Evolutionary conservation across 1,284 basidiomycete species (phyloP).

Genomic region (Testicularia cyperi): DNA sequence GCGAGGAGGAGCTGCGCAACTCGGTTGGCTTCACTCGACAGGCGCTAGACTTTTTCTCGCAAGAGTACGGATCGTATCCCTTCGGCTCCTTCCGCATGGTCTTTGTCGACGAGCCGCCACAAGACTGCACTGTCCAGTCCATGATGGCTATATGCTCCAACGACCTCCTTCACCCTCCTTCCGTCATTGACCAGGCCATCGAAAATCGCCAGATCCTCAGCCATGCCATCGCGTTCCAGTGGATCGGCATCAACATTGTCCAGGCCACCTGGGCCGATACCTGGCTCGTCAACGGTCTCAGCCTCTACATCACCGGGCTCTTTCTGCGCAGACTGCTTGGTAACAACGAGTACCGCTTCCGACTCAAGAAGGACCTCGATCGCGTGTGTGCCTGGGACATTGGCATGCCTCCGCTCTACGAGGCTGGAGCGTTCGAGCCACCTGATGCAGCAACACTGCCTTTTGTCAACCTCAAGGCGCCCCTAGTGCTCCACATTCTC

Average conservation of each 20-base stretch:
- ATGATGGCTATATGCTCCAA: conserved; percentile 78
- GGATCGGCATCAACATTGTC: conserved; percentile 95
- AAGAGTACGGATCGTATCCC: conserved; percentile 93
- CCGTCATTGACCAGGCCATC: conserved; percentile 89
- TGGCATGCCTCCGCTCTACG: conserved; percentile 87
- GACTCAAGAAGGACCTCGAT: conserved; percentile 93
- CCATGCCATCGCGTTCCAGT: conserved; percentile 84
- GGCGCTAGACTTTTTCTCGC: conserved; percentile 87
- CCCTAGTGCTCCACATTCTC: conserved; percentile 90
- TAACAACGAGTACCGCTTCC: conserved; percentile 95
- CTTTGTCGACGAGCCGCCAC: conserved; percentile 81
- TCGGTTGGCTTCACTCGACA: conserved; percentile 77
- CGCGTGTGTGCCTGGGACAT: conserved; percentile 86
- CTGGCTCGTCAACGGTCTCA: conserved; percentile 92
- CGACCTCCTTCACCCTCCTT: conserved; percentile 82
- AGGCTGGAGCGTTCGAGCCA: conserved; percentile 78
- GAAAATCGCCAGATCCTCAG: conserved; percentile 83
- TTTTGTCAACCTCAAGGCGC: conserved; percentile 93
- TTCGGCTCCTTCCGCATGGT: conserved; percentile 88
- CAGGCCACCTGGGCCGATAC: conserved; percentile 91
- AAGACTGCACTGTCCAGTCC: conserved; percentile 74
- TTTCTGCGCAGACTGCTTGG: conserved; percentile 86
- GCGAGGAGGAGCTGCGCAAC: conserved; percentile 70
- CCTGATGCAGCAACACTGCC: conserved; percentile 53
- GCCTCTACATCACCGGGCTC: conserved; percentile 84